Base-by-base conservation (phyloP, 257 asterid genomes). In the Primulina huaijiensis region DNA sequence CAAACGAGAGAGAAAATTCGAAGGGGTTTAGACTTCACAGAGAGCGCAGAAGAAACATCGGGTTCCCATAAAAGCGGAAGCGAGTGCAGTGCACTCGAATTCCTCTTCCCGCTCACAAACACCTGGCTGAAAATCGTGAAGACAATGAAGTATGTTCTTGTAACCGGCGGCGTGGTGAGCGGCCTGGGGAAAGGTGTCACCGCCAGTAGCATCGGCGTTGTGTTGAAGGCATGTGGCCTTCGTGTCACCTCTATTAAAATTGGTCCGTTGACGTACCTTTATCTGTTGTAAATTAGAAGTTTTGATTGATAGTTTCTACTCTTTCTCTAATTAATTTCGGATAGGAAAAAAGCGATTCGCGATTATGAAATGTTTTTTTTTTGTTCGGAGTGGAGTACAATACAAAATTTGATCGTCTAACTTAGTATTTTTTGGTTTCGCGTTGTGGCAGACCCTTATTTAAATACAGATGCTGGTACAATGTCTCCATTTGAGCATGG, bases 401-500 rank as follows among this genome's bases (percentile, higher is more conserved):
- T 8, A 9, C 64, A 62, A 29, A 27, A 58, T 50, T 72, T 67
- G 50, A 31, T 53, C 12, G 56, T 31, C 20, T 52, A 30, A 46
- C 46, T 64, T 70, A 25, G 34, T 31, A 73, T 43, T 10, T 2
- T 17, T 53, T 76, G 70, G 50, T 65, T 73, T 78, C 31, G 33
- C 34, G 20, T 73, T 14, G 21, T 70, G 34, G 79, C 89, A 93
- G 97, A 93, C 85, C 99, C 99, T 6, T 93, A 93, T 81, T 80
- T 93, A 75, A 93, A 93, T 59, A 87, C 87, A 2, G 99, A 93
- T 84, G 99, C 99, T 56, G 99, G 99, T 59, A 90, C 99, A 14
- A 93, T 93, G 99, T 93, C 99, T 68, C 99, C 99, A 5, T 93
- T 93, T 69, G 99, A 93, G 83, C 99, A 93, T 37, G 99, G 99